Evolutionary conservation across 495 filamentous ascomycete species (phyloP).

Genomic region (Schizothecium vesticola): DNA sequence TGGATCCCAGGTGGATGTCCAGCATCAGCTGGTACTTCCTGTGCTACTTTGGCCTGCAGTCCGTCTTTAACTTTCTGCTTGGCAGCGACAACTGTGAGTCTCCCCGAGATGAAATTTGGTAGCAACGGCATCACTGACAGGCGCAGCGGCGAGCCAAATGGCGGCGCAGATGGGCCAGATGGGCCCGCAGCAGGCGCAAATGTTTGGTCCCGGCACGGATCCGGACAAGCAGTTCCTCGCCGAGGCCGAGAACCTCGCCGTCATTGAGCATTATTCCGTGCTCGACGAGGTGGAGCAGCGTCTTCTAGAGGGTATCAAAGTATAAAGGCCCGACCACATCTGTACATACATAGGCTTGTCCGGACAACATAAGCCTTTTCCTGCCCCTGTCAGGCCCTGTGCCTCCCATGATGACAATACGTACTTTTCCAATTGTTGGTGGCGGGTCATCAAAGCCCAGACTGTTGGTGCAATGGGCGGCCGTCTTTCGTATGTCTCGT

Average conservation of each 20-base stretch:
- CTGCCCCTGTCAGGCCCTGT: background rate
- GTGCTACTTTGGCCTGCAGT: slow-evolving; percentile 91
- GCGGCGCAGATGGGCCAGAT: slow-evolving; percentile 85
- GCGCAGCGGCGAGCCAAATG: slow-evolving; percentile 88
- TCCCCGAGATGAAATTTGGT: background rate
- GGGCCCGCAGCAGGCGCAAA: slow-evolving; percentile 59
- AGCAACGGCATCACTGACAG: slow-evolving; percentile 7
- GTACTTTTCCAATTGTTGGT: background rate
- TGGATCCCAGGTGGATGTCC: slow-evolving; percentile 97
- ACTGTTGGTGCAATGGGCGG: background rate
- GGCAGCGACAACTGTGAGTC: slow-evolving; percentile 87
- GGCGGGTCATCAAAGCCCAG: background rate
- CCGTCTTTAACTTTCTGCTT: slow-evolving; percentile 95
- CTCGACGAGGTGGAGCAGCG: slow-evolving; percentile 81
- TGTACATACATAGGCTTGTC: background rate
- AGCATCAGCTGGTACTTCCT: slow-evolving; percentile 98
- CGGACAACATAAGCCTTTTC: background rate
- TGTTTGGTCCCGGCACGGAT: slow-evolving; percentile 91
- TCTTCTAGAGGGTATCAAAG: slow-evolving; percentile 55
- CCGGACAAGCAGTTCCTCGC: slow-evolving; percentile 86
- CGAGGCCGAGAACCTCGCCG: slow-evolving; percentile 93
- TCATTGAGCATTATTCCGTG: slow-evolving; percentile 87
- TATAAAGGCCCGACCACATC: slow-evolving; percentile 19
- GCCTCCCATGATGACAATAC: background rate
- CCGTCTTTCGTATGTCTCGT: background rate